phyloP scores from a whole-genome alignment of 148 eudicot species.

The Rheum nobile region DNA sequence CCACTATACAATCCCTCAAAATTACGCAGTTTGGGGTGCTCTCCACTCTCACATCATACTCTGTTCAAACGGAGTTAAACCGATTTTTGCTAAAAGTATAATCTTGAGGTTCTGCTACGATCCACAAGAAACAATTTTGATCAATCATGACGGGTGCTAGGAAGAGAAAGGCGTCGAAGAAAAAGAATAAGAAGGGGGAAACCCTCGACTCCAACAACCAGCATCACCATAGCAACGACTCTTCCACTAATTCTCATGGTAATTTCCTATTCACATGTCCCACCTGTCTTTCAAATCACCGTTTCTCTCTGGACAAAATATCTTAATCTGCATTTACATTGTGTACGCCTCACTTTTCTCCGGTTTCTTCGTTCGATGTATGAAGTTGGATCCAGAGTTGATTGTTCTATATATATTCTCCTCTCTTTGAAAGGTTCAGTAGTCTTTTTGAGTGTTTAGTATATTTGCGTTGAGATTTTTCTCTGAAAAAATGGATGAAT shows the following conservation, averaged over 20 bases:
- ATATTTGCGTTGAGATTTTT: slow-evolving; percentile 5
- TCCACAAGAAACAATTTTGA: neutral
- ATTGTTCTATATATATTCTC: neutral
- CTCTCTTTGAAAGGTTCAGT: neutral
- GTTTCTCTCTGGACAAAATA: neutral
- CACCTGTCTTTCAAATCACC: slow-evolving; percentile 7
- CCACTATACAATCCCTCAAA: neutral
- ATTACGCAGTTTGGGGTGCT: neutral
- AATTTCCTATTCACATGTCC: slow-evolving; percentile 4
- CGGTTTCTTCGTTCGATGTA: neutral
- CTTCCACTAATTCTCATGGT: slow-evolving; percentile 43
- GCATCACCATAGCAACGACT: neutral
- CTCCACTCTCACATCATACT: neutral
- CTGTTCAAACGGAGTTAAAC: neutral
- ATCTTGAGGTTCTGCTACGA: too few species aligned
- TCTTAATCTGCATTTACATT: neutral
- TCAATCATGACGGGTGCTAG: slow-evolving; percentile 18
- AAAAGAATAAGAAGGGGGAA: slow-evolving; percentile 33
- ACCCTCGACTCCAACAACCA: slow-evolving; percentile 11
- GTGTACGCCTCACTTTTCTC: neutral
- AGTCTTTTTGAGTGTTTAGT: neutral
- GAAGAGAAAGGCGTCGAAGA: slow-evolving; percentile 83
- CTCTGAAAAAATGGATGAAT: slow-evolving; percentile 23
- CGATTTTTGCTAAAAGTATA: neutral
- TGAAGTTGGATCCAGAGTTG: neutral